Evolutionary conservation across 306 rosid genomes (phyloP).

Genomic region (Spatholobus suberectus): DNA sequence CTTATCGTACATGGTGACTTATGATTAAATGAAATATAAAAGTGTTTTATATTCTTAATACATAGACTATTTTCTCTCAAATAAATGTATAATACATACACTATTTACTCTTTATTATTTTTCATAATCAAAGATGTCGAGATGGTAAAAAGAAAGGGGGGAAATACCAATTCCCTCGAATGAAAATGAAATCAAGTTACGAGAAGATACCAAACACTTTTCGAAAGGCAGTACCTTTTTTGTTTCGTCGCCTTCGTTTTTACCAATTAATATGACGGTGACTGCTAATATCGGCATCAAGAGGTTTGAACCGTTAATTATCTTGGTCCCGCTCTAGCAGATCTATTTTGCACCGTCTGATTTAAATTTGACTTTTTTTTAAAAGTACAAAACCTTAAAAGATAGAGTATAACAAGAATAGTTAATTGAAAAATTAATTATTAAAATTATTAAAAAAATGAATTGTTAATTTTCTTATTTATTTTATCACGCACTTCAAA

Average conservation of each 20-base stretch:
- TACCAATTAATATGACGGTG: background rate
- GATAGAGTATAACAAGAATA: too few relatives aligned
- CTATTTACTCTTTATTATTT: too few relatives aligned
- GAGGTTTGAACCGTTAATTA: background rate
- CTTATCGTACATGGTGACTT: too few relatives aligned
- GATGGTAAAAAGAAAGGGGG: background rate
- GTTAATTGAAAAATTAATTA: too few relatives aligned
- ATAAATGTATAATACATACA: too few relatives aligned
- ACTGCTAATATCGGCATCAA: background rate
- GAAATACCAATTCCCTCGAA: too few relatives aligned
- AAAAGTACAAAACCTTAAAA: background rate
- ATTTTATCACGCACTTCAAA: background rate
- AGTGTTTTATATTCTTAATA: too few relatives aligned
- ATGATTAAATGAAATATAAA: too few relatives aligned
- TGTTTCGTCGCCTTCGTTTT: background rate
- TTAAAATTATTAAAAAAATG: too few relatives aligned
- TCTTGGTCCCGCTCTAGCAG: background rate
- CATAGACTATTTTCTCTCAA: too few relatives aligned
- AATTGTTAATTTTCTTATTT: background rate
- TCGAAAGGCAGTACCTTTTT: background rate
- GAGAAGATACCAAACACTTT: background rate
- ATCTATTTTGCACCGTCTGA: conserved; percentile 21
- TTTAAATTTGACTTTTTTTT: background rate
- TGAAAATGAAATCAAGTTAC: background rate
- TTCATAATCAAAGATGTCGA: background rate